These are phyloP conservation scores for Talaromyces proteolyticus DNA, from an alignment of 495 filamentous ascomycete genomes.

Conservation along the genomic window DNA sequence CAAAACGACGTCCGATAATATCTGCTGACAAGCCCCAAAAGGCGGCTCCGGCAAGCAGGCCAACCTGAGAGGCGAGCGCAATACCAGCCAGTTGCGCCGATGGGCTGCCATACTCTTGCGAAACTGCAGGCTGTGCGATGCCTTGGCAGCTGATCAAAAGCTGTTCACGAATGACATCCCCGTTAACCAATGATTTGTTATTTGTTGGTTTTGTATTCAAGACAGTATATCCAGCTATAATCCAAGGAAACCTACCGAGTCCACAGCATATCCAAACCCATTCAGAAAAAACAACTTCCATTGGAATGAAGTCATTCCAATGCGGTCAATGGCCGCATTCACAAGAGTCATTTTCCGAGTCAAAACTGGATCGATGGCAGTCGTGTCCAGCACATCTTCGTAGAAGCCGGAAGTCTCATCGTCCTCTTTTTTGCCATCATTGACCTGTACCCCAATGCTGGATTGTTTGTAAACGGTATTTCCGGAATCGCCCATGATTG, in stretches of 20 bases:
- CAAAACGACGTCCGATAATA: conserved; percentile 44
- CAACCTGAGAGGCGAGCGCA: conserved; percentile 26
- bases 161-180: no score
- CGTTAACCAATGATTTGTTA: no score
- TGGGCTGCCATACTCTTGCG: conserved; percentile 23
- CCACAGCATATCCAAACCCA: conserved; percentile 30
- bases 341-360: conserved; percentile 22
- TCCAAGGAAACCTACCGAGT: conserved; percentile 19
- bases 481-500: no score
- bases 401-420: no score
- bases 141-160: conserved; percentile 29
- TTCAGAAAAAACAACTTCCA: conserved; percentile 28
- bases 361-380: conserved; percentile 16
- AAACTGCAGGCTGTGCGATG: conserved; percentile 25
- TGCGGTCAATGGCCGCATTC: conserved; percentile 24
- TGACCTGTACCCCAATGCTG: background rate
- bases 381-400: conserved; percentile 12
- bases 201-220: no score
- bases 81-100: conserved; percentile 19
- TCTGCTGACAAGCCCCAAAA: conserved; percentile 51
- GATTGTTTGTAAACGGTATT: no score
- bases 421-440: no score
- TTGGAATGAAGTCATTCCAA: conserved; percentile 24
- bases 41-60: conserved; percentile 44
- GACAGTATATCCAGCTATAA: no score